phyloP scores from a whole-genome alignment of 139 green algal species.

The Chlamydomonas asymmetrica region DNA sequence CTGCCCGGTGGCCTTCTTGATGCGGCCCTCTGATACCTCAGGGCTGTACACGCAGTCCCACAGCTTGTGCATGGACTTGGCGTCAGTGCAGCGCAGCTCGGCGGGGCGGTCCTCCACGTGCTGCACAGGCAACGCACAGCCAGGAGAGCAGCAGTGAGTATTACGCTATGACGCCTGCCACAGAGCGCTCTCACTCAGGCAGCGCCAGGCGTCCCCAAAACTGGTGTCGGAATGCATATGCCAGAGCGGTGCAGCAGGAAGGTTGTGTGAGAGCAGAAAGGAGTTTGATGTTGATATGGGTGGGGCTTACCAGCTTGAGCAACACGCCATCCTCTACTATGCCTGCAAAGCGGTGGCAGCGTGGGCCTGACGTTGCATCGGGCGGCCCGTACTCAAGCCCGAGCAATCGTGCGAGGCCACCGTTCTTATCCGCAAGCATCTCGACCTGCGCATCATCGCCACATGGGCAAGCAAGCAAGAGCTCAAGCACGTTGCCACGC shows the following conservation, averaged over 20 bases:
- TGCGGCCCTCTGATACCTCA: not conserved
- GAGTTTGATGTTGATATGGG: no score
- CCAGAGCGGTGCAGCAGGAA: not conserved
- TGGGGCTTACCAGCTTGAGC: constrained; percentile 63
- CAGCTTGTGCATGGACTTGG: constrained; percentile 45
- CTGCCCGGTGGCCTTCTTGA: no score
- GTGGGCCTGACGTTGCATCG: constrained; percentile 15
- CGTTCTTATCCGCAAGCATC: constrained; percentile 42
- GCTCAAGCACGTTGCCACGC: no score
- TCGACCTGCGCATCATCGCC: constrained; percentile 26
- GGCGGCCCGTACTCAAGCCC: constrained; percentile 46
- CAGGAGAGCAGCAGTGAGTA: not conserved
- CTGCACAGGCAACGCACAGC: constrained; percentile 20
- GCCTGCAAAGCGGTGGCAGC: constrained; percentile 63
- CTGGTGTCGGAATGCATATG: not conserved
- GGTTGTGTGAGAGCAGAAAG: not conserved
- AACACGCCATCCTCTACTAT: constrained; percentile 66
- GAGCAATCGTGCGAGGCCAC: constrained; percentile 52
- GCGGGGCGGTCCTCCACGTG: constrained; percentile 42
- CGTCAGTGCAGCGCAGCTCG: constrained; percentile 49
- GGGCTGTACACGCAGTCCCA: constrained; percentile 34
- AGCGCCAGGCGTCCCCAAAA: not conserved
- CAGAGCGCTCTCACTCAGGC: not conserved
- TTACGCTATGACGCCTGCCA: not conserved
- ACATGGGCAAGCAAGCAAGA: no score